These are phyloP conservation scores for Phytophthora kernoviae DNA, from an alignment of 352 stramenopile species.

Conservation along the genomic window DNA sequence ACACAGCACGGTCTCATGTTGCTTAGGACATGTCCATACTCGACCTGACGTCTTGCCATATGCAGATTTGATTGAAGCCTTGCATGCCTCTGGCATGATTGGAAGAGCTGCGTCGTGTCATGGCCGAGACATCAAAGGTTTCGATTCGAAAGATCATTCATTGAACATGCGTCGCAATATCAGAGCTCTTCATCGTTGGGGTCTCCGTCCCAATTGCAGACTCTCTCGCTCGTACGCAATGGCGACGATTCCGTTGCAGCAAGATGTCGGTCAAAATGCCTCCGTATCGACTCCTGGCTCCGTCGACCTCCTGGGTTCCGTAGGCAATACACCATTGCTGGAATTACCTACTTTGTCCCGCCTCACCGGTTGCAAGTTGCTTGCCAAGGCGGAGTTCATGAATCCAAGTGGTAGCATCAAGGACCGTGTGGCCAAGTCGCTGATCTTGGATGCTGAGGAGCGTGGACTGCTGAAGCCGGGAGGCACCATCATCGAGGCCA, in stretches of 20 bases:
- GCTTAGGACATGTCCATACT: too few relatives aligned
- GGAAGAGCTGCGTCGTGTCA: neutral
- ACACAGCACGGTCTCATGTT: too few relatives aligned
- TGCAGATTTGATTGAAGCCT: neutral
- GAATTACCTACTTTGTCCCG: slow-evolving; percentile 68
- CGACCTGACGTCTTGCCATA: neutral
- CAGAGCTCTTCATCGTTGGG: slow-evolving; percentile 9
- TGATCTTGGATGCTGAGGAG: slow-evolving; percentile 93
- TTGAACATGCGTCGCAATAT: slow-evolving; percentile 20
- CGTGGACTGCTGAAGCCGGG: slow-evolving; percentile 78
- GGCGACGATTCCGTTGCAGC: slow-evolving; percentile 3
- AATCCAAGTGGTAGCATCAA: slow-evolving; percentile 95
- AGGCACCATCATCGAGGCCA: slow-evolving; percentile 80
- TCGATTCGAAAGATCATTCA: slow-evolving; percentile 2
- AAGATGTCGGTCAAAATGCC: neutral
- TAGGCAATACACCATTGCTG: slow-evolving; percentile 81
- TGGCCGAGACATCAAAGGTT: neutral
- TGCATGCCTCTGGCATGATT: neutral
- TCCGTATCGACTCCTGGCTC: slow-evolving; percentile 22
- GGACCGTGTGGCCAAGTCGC: slow-evolving; percentile 92
- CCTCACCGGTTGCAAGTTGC: slow-evolving; percentile 78
- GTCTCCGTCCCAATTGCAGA: slow-evolving; percentile 2
- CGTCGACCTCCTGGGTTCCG: slow-evolving; percentile 64
- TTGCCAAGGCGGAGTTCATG: slow-evolving; percentile 82
- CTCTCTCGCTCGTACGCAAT: slow-evolving; percentile 7